Evolutionary conservation across 2,329 filamentous ascomycete species (phyloP).

Genomic region (Amylocarpus encephaloides): DNA sequence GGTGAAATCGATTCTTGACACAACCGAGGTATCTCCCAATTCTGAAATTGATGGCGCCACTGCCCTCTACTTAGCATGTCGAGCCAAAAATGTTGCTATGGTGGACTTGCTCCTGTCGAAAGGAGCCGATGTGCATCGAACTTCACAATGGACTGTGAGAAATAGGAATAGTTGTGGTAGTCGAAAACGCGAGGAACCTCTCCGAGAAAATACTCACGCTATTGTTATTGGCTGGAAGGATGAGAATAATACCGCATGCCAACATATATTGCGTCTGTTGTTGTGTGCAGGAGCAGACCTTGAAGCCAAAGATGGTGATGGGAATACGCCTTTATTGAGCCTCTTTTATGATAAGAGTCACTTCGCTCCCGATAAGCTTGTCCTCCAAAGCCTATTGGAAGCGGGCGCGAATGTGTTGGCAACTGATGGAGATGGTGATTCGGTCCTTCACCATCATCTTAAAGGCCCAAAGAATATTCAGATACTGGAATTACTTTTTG

Average conservation of each 20-base stretch:
- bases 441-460: conserved; percentile 9
- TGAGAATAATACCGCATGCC: neutral
- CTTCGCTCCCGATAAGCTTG: too few species aligned
- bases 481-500: conserved; percentile 20
- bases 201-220: neutral
- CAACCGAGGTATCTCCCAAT: conserved; percentile 10
- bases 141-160: conserved; percentile 8
- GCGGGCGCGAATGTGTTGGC: conserved; percentile 7
- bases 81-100: conserved; percentile 7
- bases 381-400: conserved; percentile 6
- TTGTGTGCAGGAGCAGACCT: conserved; percentile 24
- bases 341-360: neutral
- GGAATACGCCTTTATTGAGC: conserved; percentile 17
- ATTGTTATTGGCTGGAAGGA: neutral
- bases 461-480: conserved; percentile 13
- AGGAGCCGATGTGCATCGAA: conserved; percentile 12
- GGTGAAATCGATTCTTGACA: neutral
- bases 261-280: conserved; percentile 12
- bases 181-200: neutral
- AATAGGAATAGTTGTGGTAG: neutral
- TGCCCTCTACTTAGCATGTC: conserved; percentile 16
- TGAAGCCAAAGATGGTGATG: conserved; percentile 12
- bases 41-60: conserved; percentile 9
- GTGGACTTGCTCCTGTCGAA: conserved; percentile 9
- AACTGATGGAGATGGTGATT: conserved; percentile 4